phyloP scores from a whole-genome alignment of 345 rosid genomes.

The Citrus sinensis region DNA sequence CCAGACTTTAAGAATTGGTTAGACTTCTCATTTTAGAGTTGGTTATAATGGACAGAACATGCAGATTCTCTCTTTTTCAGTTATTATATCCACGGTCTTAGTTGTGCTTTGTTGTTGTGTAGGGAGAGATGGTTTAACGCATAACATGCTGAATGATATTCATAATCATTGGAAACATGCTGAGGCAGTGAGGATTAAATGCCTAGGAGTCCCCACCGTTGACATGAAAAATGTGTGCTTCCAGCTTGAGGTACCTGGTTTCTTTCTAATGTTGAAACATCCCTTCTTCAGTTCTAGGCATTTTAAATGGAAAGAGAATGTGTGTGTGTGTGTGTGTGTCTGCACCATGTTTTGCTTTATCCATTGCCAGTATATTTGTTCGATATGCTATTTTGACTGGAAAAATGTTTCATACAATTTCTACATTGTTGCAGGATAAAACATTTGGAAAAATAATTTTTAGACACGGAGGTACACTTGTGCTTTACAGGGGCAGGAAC shows the following conservation, averaged over 20 bases:
- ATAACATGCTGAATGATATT: slow-evolving; percentile 89
- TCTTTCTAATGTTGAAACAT: background rate
- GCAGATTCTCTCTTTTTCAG: background rate
- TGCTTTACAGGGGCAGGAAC: slow-evolving; percentile 82
- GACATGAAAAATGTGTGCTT: slow-evolving; percentile 80
- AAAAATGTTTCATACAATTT: slow-evolving; percentile 1
- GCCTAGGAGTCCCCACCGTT: slow-evolving; percentile 85
- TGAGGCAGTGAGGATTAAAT: slow-evolving; percentile 84
- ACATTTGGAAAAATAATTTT: slow-evolving; percentile 71
- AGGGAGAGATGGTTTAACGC: slow-evolving; percentile 98
- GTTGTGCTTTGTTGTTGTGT: slow-evolving; percentile 12
- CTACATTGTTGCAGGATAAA: slow-evolving; percentile 44
- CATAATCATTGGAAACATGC: slow-evolving; percentile 74
- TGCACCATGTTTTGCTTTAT: background rate
- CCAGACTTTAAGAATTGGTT: background rate
- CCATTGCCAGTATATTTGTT: background rate
- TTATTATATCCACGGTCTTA: background rate
- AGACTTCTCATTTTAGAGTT: background rate
- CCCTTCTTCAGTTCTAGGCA: background rate
- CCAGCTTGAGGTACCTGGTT: slow-evolving; percentile 74
- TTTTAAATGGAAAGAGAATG: background rate
- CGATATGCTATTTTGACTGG: background rate
- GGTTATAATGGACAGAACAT: background rate
- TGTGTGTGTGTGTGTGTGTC: no score
- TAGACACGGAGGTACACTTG: slow-evolving; percentile 70